Evolutionary conservation across 495 filamentous ascomycete genomes (phyloP), one percentile per base, ranked within the genome.

Genomic region (Pyronema omphalodes): DNA sequence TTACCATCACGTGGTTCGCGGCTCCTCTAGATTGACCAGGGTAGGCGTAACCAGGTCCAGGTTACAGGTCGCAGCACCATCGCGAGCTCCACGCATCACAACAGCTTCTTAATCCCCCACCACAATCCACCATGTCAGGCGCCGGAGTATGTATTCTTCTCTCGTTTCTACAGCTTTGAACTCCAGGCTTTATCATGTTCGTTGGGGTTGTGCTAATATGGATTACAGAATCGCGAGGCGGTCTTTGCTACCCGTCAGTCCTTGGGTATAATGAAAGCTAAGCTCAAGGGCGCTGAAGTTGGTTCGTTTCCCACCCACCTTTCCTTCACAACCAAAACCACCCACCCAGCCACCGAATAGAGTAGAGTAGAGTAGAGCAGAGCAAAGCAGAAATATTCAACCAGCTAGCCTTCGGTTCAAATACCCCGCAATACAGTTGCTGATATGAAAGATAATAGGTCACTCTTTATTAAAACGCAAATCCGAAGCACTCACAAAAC

Each of bases 211-310:
- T 17, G 23, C 34, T n/a, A 18, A 29, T 45, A 41, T 35, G 7
- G 18, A 49, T 17, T 44, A 41, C 61, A 88, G 84, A 83, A 85
- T 64, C 73, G 85, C 65, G 91, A 99, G 71, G 74, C 88, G 65
- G 91, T 99, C 74, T 99, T 99, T 72, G 85, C 91, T 58, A 99
- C 91, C 62, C 84, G 91, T 64, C 91, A 99, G 76, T 93, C 88
- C 57, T 71, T 99, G 66, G 87, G 85, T 58, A 69, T 88, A 63
- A 99, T 99, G 93, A 96, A 99, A 71, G 79, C 80, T 57, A 99
- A 99, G 77, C 79, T 99, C 62, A 99, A 99, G 72, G 91, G 91
- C 44, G 91, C 91, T 50, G 84, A 93, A 68, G 88, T 64, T 17
- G 62, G 62, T 65, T 56, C 29, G 15, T 54, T 34, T n/a, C 18